Percentiles rank a stretch among this genome's conserved stretches.
These are phyloP conservation scores for Protoeuglena noctilucae DNA, from an alignment of 139 green algal genomes.

Conservation along the genomic window DNA sequence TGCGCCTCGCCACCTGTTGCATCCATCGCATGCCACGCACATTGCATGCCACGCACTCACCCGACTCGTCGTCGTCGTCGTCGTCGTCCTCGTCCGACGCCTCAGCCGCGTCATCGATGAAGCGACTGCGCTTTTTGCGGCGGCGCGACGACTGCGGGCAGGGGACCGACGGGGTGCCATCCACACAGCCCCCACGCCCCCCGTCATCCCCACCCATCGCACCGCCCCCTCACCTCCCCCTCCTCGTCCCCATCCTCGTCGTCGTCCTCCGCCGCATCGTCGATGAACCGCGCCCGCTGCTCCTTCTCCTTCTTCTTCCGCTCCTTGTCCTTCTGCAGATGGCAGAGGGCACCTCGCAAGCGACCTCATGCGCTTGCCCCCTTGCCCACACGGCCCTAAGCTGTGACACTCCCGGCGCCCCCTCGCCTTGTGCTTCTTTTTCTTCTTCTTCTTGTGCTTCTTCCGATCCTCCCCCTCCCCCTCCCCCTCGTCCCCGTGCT, in stretches of 20 bases:
- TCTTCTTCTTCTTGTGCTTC: too few species aligned
- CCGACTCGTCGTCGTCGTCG: not conserved
- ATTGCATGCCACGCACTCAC: conserved; percentile 2
- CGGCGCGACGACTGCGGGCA: not conserved
- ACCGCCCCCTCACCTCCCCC: not conserved
- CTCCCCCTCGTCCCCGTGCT: too few species aligned
- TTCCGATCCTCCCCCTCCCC: too few species aligned
- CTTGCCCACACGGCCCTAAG: too few species aligned
- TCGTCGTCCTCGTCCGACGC: conserved; percentile 3
- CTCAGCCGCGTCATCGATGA: conserved; percentile 5
- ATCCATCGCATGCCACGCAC: too few species aligned
- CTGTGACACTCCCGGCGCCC: too few species aligned
- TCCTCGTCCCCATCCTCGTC: conserved; percentile 6
- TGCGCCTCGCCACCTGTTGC: not conserved
- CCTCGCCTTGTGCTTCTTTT: too few species aligned
- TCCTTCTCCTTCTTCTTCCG: not conserved
- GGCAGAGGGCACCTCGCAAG: too few species aligned
- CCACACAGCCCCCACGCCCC: not conserved
- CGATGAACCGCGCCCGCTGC: not conserved
- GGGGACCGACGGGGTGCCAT: not conserved
- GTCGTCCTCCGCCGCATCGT: conserved; percentile 1
- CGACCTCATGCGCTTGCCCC: too few species aligned
- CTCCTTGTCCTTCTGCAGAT: too few species aligned
- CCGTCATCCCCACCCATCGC: not conserved
- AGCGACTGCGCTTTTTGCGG: not conserved